Conservation (phyloP, 306 rosid species). For the Pachyrhizus erosus region DNA sequence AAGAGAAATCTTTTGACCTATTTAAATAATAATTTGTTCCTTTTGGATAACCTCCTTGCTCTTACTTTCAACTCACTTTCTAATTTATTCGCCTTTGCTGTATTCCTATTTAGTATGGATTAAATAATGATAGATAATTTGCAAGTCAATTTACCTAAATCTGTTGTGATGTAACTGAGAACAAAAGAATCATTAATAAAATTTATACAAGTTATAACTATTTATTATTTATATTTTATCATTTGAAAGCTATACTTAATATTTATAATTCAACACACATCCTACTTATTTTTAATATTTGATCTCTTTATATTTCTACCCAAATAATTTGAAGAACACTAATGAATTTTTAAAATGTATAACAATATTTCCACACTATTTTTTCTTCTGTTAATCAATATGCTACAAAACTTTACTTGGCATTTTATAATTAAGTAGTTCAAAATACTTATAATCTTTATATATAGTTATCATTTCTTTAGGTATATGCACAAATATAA, state of each 20-base stretch:
- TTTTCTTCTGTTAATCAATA: background rate
- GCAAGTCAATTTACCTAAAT: background rate
- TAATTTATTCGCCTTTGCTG: conserved; percentile 7
- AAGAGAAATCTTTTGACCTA: background rate
- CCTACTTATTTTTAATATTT: background rate
- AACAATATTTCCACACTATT: background rate
- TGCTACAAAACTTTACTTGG: background rate
- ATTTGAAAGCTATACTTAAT: background rate
- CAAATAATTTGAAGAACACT: background rate
- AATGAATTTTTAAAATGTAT: background rate
- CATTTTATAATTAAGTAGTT: background rate
- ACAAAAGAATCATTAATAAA: background rate
- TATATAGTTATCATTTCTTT: too few species aligned
- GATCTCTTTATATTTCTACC: background rate
- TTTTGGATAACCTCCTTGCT: background rate
- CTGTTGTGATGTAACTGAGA: background rate
- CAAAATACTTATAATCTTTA: too few species aligned
- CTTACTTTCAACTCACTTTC: conserved; percentile 2
- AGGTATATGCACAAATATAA: background rate
- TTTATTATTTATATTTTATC: background rate
- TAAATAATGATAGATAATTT: background rate
- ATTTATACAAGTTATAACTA: background rate
- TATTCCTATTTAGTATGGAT: conserved; percentile 2
- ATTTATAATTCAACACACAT: background rate
- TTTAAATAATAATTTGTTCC: background rate